These are phyloP conservation scores for Castanea crenata DNA, from an alignment of 306 rosid species.

Conservation along the genomic window DNA sequence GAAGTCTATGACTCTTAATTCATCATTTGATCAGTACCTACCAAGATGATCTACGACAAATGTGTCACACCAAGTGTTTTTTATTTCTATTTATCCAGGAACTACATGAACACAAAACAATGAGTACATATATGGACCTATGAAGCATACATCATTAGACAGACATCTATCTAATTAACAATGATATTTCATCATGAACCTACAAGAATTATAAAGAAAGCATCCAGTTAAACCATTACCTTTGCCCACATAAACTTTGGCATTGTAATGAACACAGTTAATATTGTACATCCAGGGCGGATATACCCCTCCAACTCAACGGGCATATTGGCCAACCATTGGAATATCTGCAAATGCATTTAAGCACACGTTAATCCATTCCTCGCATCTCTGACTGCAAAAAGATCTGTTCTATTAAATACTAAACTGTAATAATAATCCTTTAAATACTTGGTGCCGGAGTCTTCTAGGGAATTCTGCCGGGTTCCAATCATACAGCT, in stretches of 20 bases:
- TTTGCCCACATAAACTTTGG: conserved; percentile 89
- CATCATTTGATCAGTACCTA: neutral
- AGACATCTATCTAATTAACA: neutral
- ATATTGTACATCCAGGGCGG: conserved; percentile 93
- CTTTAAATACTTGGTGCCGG: conserved; percentile 92
- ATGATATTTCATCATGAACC: neutral
- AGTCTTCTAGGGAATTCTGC: conserved; percentile 99
- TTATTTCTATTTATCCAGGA: neutral
- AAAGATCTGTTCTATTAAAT: conserved; percentile 29
- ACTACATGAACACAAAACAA: neutral
- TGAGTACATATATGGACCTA: neutral
- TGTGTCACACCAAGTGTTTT: neutral
- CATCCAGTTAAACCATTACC: conserved; percentile 43
- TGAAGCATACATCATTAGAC: neutral
- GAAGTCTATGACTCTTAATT: neutral
- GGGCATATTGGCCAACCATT: conserved; percentile 97
- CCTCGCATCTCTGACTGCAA: conserved; percentile 11
- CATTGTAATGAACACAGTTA: conserved; percentile 87
- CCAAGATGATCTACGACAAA: neutral
- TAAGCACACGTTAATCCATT: conserved; percentile 41
- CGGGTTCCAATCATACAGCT: conserved; percentile 99
- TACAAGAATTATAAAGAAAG: neutral
- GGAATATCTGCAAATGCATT: conserved; percentile 71
- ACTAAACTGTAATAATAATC: conserved; percentile 79
- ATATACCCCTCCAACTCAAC: conserved; percentile 98